Conservation (phyloP, 2,329 filamentous ascomycete species). For the Hymenotorrendiella dingleyae region DNA sequence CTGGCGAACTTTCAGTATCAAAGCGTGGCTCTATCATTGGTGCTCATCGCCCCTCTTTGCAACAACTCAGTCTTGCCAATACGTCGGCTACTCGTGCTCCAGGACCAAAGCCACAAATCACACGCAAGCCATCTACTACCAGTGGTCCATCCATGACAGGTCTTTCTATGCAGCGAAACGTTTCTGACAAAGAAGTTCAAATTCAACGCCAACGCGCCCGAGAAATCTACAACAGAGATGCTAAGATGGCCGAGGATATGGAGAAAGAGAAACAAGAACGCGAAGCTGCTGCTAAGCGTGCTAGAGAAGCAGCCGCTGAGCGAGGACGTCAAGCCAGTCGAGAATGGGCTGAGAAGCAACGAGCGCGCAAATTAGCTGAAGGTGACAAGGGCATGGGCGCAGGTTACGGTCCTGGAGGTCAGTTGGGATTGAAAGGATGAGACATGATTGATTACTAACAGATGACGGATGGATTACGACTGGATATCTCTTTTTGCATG, state of each 20-base stretch:
- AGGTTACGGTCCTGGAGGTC: slow-evolving; percentile 24
- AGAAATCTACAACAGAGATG: slow-evolving; percentile 50
- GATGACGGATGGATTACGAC: background rate
- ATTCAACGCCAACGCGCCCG: slow-evolving; percentile 47
- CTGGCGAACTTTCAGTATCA: slow-evolving; percentile 17
- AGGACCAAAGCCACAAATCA: slow-evolving; percentile 12
- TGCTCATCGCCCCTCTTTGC: slow-evolving; percentile 31
- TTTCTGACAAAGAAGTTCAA: slow-evolving; percentile 45
- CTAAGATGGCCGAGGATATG: slow-evolving; percentile 39
- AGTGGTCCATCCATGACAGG: slow-evolving; percentile 23
- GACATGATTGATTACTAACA: background rate
- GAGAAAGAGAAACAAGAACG: slow-evolving; percentile 49
- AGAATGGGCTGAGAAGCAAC: slow-evolving; percentile 57
- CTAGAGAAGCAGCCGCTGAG: slow-evolving; percentile 56
- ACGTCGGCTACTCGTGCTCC: slow-evolving; percentile 25
- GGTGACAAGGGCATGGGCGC: slow-evolving; percentile 21
- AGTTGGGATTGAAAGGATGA: slow-evolving; percentile 20
- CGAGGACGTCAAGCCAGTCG: slow-evolving; percentile 52
- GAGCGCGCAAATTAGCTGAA: slow-evolving; percentile 21
- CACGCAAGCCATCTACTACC: slow-evolving; percentile 20
- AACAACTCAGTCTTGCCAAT: slow-evolving; percentile 29
- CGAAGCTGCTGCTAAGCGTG: slow-evolving; percentile 47
- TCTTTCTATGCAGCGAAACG: slow-evolving; percentile 35
- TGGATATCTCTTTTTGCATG: too few relatives aligned
- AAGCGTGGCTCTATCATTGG: slow-evolving; percentile 28